A percentile compares a stretch with the other conserved stretches of the same genome.
phyloP scores from a whole-genome alignment of 2,329 filamentous ascomycete species.

The Aspergillus intermedius region DNA sequence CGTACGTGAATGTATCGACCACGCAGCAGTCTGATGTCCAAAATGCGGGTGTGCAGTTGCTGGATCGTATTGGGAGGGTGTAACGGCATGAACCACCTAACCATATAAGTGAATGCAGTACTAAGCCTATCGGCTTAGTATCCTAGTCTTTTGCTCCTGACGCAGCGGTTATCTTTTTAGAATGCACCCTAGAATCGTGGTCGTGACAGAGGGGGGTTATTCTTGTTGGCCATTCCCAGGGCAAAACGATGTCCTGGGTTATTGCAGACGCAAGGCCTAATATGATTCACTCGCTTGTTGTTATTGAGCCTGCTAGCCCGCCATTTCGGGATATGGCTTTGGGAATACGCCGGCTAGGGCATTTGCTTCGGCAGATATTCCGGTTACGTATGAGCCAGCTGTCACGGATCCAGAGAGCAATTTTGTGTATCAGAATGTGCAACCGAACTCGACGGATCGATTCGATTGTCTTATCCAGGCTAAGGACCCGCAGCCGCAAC shows the following conservation, averaged over 20 bases:
- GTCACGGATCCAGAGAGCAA: slow-evolving; percentile 8
- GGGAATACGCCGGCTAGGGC: slow-evolving; percentile 6
- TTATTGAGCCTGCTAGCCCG: slow-evolving; percentile 50
- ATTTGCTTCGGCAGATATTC: slow-evolving; percentile 17
- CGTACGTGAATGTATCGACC: slow-evolving; percentile 9
- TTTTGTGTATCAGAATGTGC: slow-evolving; percentile 9
- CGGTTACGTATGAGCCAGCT: slow-evolving; percentile 9
- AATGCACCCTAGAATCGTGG: too few species aligned
- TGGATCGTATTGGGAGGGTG: slow-evolving; percentile 19
- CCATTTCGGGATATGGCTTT: slow-evolving; percentile 20
- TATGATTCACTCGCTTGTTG: slow-evolving; percentile 44
- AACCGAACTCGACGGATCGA: slow-evolving; percentile 5
- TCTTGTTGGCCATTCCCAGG: slow-evolving; percentile 47
- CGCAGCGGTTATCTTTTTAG: too few species aligned
- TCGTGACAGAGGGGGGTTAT: too few species aligned
- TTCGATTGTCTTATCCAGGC: slow-evolving; percentile 35
- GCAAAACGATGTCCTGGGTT: slow-evolving; percentile 41
- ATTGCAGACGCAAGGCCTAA: slow-evolving; percentile 45
- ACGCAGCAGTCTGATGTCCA: slow-evolving; percentile 13
- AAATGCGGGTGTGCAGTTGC: slow-evolving; percentile 13
- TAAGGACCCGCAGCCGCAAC: slow-evolving; percentile 28
- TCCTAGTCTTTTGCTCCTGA: too few species aligned
- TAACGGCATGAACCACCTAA: too few species aligned
- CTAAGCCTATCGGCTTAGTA: too few species aligned
- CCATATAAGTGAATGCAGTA: too few species aligned